Conservation (phyloP, 345 rosid species). For the Syzygium aromaticum region DNA sequence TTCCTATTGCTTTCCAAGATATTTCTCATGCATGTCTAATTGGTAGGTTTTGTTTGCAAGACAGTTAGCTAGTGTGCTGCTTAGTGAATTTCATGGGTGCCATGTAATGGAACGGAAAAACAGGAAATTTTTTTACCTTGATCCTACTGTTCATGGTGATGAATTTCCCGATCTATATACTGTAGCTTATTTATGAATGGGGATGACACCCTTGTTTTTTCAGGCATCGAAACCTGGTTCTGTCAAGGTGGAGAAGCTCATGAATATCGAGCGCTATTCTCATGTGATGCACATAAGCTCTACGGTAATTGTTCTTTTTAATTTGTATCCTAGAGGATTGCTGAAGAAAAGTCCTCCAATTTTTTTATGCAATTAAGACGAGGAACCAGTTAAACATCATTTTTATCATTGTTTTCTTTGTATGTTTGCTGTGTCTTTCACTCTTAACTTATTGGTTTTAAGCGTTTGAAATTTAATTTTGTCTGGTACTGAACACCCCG, state of each 20-base stretch:
- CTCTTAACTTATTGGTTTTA: not conserved
- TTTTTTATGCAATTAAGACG: not conserved
- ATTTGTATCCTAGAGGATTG: not conserved
- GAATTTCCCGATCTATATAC: not conserved
- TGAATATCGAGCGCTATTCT: slow-evolving; percentile 81
- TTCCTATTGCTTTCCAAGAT: not conserved
- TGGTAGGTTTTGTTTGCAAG: not conserved
- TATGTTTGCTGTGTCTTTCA: not conserved
- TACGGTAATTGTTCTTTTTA: slow-evolving; percentile 36
- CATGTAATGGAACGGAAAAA: not conserved
- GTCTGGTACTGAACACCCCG: not conserved
- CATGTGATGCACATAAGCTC: slow-evolving; percentile 99
- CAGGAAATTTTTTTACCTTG: not conserved
- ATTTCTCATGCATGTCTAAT: not conserved
- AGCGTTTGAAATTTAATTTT: not conserved
- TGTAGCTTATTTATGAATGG: slow-evolving; percentile 44
- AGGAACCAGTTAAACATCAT: not conserved
- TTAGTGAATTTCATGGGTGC: not conserved
- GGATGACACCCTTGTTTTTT: not conserved
- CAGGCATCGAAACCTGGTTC: slow-evolving; percentile 43
- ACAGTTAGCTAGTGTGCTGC: not conserved
- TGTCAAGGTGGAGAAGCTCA: slow-evolving; percentile 86
- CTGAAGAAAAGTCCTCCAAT: not conserved
- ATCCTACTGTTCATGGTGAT: not conserved
- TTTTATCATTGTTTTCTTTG: not conserved